Percentiles rank a stretch among this genome's conserved stretches.
Conservation (phyloP, 768 basidiomycete genomes). For the Naganishia onofrii region DNA sequence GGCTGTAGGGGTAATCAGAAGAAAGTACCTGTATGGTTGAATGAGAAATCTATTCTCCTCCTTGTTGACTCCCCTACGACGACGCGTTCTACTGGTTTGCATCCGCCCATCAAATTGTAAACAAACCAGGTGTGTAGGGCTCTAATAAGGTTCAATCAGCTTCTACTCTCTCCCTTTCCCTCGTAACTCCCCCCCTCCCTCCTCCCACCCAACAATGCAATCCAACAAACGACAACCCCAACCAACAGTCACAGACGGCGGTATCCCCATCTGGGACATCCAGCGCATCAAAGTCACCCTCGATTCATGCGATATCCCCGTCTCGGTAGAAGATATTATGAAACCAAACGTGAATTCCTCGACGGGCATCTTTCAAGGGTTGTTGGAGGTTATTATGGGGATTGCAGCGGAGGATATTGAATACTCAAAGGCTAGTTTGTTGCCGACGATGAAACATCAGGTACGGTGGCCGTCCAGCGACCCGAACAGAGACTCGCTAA, state of each 20-base stretch:
- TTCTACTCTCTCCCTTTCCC: constrained; percentile 1
- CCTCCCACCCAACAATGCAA: constrained; percentile 9
- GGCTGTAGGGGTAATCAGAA: too few relatives aligned
- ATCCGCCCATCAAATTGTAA: constrained; percentile 16
- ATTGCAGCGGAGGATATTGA: constrained; percentile 20
- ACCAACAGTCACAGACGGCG: constrained; percentile 11
- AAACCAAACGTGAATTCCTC: constrained; percentile 21
- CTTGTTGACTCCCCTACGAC: too few relatives aligned
- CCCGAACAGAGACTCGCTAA: background rate
- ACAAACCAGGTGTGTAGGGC: background rate
- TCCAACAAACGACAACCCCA: constrained; percentile 20
- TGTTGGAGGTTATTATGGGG: constrained; percentile 16
- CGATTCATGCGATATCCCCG: constrained; percentile 21
- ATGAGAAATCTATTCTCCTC: background rate
- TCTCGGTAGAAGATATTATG: constrained; percentile 17
- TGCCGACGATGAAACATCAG: constrained; percentile 20
- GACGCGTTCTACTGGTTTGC: too few relatives aligned
- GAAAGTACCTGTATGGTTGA: too few relatives aligned
- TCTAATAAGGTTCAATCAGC: background rate
- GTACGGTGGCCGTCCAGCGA: background rate
- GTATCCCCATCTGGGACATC: constrained; percentile 19
- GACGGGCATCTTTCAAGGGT: constrained; percentile 13
- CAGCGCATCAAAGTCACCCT: constrained; percentile 20
- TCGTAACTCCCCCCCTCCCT: background rate
- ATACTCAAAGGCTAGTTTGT: constrained; percentile 11